These are phyloP conservation scores for Citrus medica DNA, from an alignment of 345 rosid genomes.

Conservation along the genomic window DNA sequence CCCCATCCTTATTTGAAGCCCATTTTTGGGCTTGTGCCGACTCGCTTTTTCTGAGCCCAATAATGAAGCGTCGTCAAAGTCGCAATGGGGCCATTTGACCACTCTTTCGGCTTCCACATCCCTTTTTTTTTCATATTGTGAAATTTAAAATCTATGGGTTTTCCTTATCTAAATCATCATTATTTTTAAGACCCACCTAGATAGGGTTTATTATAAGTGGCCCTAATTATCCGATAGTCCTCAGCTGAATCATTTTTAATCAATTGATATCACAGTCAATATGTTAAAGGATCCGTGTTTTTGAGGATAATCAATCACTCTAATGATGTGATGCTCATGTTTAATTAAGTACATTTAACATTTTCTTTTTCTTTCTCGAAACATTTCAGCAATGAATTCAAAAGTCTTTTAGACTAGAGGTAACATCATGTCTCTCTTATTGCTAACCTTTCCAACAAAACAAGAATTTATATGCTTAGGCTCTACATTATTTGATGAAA, in stretches of 20 bases:
- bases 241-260: not conserved
- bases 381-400: not conserved
- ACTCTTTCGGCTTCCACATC: not conserved
- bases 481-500: not conserved
- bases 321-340: conserved; percentile 14
- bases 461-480: not conserved
- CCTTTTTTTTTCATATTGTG: not conserved
- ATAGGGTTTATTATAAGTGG: conserved; percentile 6
- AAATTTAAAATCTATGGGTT: not conserved
- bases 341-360: not conserved
- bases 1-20: not conserved
- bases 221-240: not conserved
- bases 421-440: not conserved
- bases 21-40: not conserved
- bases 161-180: conserved; percentile 2
- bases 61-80: not conserved
- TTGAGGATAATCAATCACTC: conserved; percentile 11
- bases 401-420: not conserved
- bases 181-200: conserved; percentile 1
- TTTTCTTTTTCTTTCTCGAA: not conserved
- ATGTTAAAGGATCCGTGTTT: conserved; percentile 1
- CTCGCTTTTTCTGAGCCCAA: not conserved
- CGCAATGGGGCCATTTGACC: not conserved
- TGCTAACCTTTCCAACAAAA: not conserved
- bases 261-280: not conserved